Evolutionary conservation across 2,329 filamentous ascomycete genomes (phyloP), one percentile per base, ranked within the genome.

Genomic region (Ophiostoma himal-ulmi): DNA sequence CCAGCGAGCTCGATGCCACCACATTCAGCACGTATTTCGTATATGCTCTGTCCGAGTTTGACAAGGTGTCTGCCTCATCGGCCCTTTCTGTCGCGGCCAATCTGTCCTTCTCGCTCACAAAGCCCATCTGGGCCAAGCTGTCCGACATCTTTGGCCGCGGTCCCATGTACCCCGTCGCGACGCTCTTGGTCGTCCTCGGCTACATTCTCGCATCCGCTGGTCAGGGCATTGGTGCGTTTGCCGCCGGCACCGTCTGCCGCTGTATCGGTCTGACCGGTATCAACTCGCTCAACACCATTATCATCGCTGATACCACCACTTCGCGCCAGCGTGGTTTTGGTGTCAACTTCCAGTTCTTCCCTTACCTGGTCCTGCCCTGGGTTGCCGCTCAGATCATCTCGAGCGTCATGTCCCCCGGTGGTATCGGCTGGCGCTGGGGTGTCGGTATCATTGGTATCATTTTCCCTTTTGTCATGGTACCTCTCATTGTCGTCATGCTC

Each of bases 61-160:
- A 75, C 26, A 71, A 75, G 37, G 71, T 79, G 1, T 78, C 78
- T 1, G 71, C 75, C 20, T 71, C 77, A 6, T 76, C 75, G 1
- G 75, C 77, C 0, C 73, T 79, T 5, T 74, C 73, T 22, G 79
- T 78, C 8, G 77, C 78, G 11, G 72, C 71, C 1, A 77, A 75
- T 52, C 79, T 82, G 70, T 77, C 82, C 68, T 80, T 80, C 68
- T 84, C 86, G 3, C 82, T 87, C 20, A 82, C 84, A 70, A 88
- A 88, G 74, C 86, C 86, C 17, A 85, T 85, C 17, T 84, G 88
- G 77, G 85, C 85, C 68, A 88, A 88, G 76, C 78, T 88, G 57
- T 85, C 86, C 4, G 85, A 88, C 74, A 85, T 88, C 10, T 88
- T 88, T 69, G 86, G 86, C 34, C 83, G 87, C 30, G 84, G 86